Percentiles rank a stretch among this genome's conserved stretches.
These are phyloP conservation scores for Pleurotus cornucopiae DNA, from an alignment of 768 basidiomycete species.

Conservation along the genomic window DNA sequence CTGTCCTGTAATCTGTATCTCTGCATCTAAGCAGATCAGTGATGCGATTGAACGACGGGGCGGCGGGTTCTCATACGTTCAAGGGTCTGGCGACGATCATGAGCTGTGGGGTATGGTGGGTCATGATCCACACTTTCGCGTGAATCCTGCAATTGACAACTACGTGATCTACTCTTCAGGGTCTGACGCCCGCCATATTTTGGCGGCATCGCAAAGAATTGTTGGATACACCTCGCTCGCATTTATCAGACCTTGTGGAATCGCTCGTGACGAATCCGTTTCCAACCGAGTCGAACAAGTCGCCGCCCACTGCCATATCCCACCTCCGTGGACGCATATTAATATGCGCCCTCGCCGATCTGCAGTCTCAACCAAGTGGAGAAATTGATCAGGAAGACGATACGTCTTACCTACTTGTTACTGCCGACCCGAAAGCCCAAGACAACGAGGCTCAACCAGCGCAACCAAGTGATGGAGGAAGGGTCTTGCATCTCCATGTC, in stretches of 20 bases:
- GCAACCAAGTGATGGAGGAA: too few relatives aligned
- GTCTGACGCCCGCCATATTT: slow-evolving; percentile 69
- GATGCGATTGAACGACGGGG: slow-evolving; percentile 58
- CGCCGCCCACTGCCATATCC: slow-evolving; percentile 24
- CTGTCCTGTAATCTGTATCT: slow-evolving; percentile 78
- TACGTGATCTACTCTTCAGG: slow-evolving; percentile 36
- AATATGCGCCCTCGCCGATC: slow-evolving; percentile 30
- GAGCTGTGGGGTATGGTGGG: slow-evolving; percentile 81
- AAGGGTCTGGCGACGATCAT: slow-evolving; percentile 94
- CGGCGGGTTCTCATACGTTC: slow-evolving; percentile 81
- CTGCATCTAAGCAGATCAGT: slow-evolving; percentile 70
- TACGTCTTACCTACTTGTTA: slow-evolving; percentile 24
- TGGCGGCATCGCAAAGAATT: slow-evolving; percentile 57
- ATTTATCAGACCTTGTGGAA: slow-evolving; percentile 44
- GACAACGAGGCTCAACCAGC: background rate
- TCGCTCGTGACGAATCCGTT: slow-evolving; percentile 17
- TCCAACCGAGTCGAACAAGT: background rate
- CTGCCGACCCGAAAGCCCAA: background rate
- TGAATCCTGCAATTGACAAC: background rate
- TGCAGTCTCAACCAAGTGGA: slow-evolving; percentile 8
- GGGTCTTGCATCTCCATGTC: background rate
- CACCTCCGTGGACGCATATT: slow-evolving; percentile 37
- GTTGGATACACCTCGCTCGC: slow-evolving; percentile 39
- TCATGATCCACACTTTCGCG: too few relatives aligned
- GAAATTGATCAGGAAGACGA: slow-evolving; percentile 12